Evolutionary conservation across 441 rosid genomes (phyloP), one percentile per base, ranked within the genome.

Genomic region (Capsella rubella): DNA sequence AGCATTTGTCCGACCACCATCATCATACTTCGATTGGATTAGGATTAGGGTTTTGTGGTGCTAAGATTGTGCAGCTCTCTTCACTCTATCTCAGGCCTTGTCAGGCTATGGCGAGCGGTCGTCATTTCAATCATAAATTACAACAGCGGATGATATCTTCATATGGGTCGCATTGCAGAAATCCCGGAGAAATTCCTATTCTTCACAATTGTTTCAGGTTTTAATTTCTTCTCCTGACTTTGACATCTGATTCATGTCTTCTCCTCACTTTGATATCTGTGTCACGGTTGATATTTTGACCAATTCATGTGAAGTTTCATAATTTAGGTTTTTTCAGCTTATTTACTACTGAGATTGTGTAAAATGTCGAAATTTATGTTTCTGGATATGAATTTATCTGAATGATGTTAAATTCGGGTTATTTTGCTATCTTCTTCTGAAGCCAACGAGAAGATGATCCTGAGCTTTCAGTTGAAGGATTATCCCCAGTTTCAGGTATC

Each of bases 401-500:
- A n/a, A n/a, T 28, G 14, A 43, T 62, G n/a, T 28, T 2, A 69
- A 68, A 9, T 35, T 21, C 11, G 35, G 28, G 4, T 50, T 27
- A 7, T 39, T 63, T 69, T 62, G 56, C 47, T 39, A 18, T 68
- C 50, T 72, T 73, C 67, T 73, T 78, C 73, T 72, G 76, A 79
- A 92, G 98, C 83, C 89, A 75, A 77, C 84, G 62, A 77, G 87
- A 84, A 83, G 91, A 82, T 74, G 83, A 82, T 35, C 47, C 50
- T 60, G 82, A 85, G 80, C 69, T 74, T 78, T 84, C 82, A 34
- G 69, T 80, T 13, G 86, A 84, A 72, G 87, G 82, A 35, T 79
- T 74, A 27, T 79, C 87, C 65, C 65, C 89, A 9, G 74, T 90
- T 32, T 82, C 96, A 92, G 96, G 96, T 92, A 63, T 37, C 81